Evolutionary conservation across 495 filamentous ascomycete species (phyloP), one percentile per base, ranked within the genome.

Genomic region (Penicillium bovifimosum): DNA sequence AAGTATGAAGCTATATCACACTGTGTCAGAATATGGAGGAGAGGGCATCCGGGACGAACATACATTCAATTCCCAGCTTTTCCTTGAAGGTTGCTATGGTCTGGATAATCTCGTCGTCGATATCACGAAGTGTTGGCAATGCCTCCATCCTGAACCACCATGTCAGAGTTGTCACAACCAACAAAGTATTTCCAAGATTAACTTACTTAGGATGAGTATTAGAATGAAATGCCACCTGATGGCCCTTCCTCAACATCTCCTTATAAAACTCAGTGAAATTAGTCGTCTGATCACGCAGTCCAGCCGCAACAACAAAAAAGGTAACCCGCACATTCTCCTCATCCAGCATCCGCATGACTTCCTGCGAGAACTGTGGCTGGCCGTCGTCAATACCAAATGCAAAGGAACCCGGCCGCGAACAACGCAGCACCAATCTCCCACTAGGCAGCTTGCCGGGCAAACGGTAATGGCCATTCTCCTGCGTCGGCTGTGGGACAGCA

Each of bases 381-480:
- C 87, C 87, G 65, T 91, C 87, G 64, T 91, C 87, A 58, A 91
- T 91, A 45, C 86, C 87, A 63, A 91, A 88, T 0, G 87, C 87
- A 65, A 91, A 88, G 0, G 79, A 83, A 61, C 87, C 86, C 40
- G 86, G 85, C 8, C 84, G 75, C 33, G 75, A 83, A 74, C 87
- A 90, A 9, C 76, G 69, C 53, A 89, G 82, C 32, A 82, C 67
- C 32, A 90, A 65, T 3, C 66, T 71, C 4, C 85, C 86, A 0
- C 75, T 84, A 0, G 83, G 76, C 13, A 86, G 63, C 66, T 88
- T 90, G 36, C 66, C 59, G 1, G 85, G 83, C 26, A 86, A 65
- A 9, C 54, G 72, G 55, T 78, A 79, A 36, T 63, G 59, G 3
- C 60, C 33, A 29, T 66, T 66, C 20, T 38, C 40, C 2, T 7